Evolutionary conservation across 495 filamentous ascomycete genomes (phyloP), one percentile per base, ranked within the genome.

Genomic region (Annulohypoxylon stygium): DNA sequence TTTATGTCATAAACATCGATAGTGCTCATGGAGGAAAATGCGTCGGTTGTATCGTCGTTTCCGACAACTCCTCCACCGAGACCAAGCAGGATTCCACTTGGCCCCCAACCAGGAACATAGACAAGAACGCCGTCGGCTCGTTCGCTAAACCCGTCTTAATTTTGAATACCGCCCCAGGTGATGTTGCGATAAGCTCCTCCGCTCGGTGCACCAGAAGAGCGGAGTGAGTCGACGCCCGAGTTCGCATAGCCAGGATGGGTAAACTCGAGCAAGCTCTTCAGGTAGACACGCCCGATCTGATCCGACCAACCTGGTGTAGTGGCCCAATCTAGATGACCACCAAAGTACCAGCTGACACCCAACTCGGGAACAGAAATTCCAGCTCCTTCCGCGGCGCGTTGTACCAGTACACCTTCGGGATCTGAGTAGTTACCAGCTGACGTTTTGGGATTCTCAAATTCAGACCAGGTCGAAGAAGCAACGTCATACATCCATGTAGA

Each of bases 1-100:
- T 88, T 90, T 73, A 94, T 91, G 70, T 94, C 91, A 78, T 92
- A 94, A 9, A 94, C 87, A 70, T 93, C 90, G 37, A 94, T 88
- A 0, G 88, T 83, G 72, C 90, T 91, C 84, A 94, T 90, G n/a
- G 89, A 88, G 26, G 78, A 72, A 74, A 88, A 92, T 2, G 86
- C 89, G 18, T 82, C 82, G 55, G 87, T 89, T 2, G 85, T 88
- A 11, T 74, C 70, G 57, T 78, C 48, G 11, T 69, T 64, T 20
- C 70, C 69, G 7, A 78, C 76, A 0, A 76, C 73, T 3, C 92
- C 92, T 34, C 92, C 92, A 53, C 84, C 89, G 16, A 94, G 83
- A 37, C 89, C 91, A 1, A 94, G 80, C n/a, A 93, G 77, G 39
- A 93, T 89, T 0, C 92, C 92, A 53, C 87, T 82, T 1, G 83